phyloP scores from a whole-genome alignment of 2,329 filamentous ascomycete species.

The Neopestalotiopsis clavispora region DNA sequence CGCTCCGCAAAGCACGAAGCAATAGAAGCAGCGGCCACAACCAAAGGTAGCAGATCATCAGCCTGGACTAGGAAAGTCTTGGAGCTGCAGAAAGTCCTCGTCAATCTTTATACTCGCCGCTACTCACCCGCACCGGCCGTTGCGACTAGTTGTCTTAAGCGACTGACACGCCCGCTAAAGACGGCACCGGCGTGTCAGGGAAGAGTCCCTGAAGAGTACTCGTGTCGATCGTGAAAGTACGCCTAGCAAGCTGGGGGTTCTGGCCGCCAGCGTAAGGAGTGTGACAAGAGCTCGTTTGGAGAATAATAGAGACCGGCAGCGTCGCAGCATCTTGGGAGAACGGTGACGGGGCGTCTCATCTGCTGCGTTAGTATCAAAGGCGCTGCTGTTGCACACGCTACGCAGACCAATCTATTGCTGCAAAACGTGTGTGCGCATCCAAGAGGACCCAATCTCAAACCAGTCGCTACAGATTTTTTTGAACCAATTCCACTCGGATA shows the following conservation, averaged over 20 bases:
- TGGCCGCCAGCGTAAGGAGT: constrained; percentile 12
- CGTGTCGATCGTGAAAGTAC: neutral
- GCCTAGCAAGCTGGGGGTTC: neutral
- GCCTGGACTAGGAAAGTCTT: neutral
- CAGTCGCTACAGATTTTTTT: neutral
- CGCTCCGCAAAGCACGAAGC: no score
- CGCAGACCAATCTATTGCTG: neutral
- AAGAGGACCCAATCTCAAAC: constrained; percentile 2
- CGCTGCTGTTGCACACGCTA: constrained; percentile 14
- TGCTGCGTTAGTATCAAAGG: neutral
- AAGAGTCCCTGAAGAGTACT: constrained; percentile 11
- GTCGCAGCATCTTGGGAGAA: neutral
- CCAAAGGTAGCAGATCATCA: neutral
- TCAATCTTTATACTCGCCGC: constrained; percentile 9
- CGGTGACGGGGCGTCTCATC: constrained; percentile 4
- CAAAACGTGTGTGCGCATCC: constrained; percentile 1
- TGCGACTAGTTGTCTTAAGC: constrained; percentile 5
- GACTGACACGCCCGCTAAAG: constrained; percentile 16
- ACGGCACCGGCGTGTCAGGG: constrained; percentile 18
- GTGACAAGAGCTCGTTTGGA: neutral
- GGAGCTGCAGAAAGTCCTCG: neutral
- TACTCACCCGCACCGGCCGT: constrained; percentile 14
- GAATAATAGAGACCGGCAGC: constrained; percentile 4
- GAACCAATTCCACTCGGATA: neutral
- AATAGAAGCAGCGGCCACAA: neutral